phyloP scores from a whole-genome alignment of 768 basidiomycete species.

The Mycena crocata region DNA sequence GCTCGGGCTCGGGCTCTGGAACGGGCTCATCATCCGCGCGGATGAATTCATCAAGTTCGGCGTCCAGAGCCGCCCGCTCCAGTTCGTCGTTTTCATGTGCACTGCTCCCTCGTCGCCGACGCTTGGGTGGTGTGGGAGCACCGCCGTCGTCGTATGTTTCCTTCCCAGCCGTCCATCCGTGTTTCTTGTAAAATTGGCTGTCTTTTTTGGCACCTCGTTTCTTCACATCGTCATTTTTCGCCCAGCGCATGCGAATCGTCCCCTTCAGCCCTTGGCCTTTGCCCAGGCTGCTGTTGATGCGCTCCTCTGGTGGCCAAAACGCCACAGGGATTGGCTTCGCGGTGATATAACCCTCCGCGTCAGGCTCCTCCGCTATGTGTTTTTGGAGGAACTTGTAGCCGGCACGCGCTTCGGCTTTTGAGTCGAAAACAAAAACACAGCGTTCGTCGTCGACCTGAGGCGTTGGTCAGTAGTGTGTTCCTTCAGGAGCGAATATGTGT shows the following conservation, averaged over 20 bases:
- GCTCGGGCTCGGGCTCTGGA: slow-evolving; percentile 32
- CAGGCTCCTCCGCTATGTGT: slow-evolving; percentile 60
- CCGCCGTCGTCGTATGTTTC: slow-evolving; percentile 52
- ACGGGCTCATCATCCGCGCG: slow-evolving; percentile 54
- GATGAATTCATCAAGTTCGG: slow-evolving; percentile 78
- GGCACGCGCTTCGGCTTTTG: slow-evolving; percentile 62
- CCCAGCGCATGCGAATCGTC: slow-evolving; percentile 81
- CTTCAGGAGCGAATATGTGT: neutral
- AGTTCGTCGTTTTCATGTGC: slow-evolving; percentile 46
- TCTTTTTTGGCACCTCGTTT: slow-evolving; percentile 77
- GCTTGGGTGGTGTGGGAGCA: slow-evolving; percentile 46
- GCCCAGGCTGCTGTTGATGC: slow-evolving; percentile 78
- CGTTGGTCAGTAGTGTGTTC: neutral
- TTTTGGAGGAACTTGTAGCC: slow-evolving; percentile 67
- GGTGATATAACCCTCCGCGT: slow-evolving; percentile 67
- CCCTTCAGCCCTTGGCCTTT: slow-evolving; percentile 77
- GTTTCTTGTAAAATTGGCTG: slow-evolving; percentile 84
- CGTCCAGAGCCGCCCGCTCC: slow-evolving; percentile 62
- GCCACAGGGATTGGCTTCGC: slow-evolving; percentile 79
- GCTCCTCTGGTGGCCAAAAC: slow-evolving; percentile 84
- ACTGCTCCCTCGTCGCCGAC: slow-evolving; percentile 50
- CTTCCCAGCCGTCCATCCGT: slow-evolving; percentile 75
- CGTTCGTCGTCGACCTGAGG: slow-evolving; percentile 80
- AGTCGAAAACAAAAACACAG: slow-evolving; percentile 81
- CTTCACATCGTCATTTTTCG: slow-evolving; percentile 77